These are phyloP conservation scores for Fagopyrum tataricum DNA, from an alignment of 148 eudicot genomes.

Conservation along the genomic window DNA sequence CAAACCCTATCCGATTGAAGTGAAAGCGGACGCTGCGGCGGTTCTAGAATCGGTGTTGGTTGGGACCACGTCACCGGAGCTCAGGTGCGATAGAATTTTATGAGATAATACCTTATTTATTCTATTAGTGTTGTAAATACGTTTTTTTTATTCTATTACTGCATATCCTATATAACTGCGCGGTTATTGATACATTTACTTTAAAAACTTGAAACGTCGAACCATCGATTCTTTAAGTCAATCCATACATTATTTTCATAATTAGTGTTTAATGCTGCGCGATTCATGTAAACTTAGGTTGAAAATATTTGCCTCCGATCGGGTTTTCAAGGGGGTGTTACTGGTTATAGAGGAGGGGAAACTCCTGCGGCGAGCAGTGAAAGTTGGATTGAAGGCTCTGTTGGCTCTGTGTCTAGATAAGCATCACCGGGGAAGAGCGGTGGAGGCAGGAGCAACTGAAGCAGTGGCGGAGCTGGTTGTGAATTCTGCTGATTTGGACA, in stretches of 20 bases:
- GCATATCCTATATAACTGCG: too few species aligned
- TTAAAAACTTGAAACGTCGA: too few species aligned
- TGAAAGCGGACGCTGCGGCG: constrained; percentile 65
- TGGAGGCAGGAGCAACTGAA: constrained; percentile 61
- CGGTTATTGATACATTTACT: too few species aligned
- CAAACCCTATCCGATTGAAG: constrained; percentile 36
- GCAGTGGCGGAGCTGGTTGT: constrained; percentile 46
- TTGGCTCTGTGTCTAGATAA: constrained; percentile 67
- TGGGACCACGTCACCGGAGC: constrained; percentile 61
- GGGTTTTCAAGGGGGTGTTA: constrained; percentile 39
- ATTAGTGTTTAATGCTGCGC: too few species aligned
- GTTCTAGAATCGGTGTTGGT: constrained; percentile 45
- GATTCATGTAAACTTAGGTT: not conserved
- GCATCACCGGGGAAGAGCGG: constrained; percentile 64
- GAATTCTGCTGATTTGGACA: constrained; percentile 36
- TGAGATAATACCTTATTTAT: too few species aligned
- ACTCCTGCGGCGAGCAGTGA: constrained; percentile 48
- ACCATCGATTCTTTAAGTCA: too few species aligned
- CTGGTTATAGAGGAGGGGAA: constrained; percentile 38
- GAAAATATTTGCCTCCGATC: constrained; percentile 36
- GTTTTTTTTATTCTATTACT: too few species aligned
- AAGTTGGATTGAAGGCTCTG: constrained; percentile 59
- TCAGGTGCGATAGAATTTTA: constrained; percentile 16
- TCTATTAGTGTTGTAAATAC: too few species aligned
- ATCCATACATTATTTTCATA: too few species aligned